A percentile compares a stretch with the other conserved stretches of the same genome.
These are phyloP conservation scores for Coleophoma cylindrospora DNA, from an alignment of 2,329 filamentous ascomycete species.

Conservation along the genomic window DNA sequence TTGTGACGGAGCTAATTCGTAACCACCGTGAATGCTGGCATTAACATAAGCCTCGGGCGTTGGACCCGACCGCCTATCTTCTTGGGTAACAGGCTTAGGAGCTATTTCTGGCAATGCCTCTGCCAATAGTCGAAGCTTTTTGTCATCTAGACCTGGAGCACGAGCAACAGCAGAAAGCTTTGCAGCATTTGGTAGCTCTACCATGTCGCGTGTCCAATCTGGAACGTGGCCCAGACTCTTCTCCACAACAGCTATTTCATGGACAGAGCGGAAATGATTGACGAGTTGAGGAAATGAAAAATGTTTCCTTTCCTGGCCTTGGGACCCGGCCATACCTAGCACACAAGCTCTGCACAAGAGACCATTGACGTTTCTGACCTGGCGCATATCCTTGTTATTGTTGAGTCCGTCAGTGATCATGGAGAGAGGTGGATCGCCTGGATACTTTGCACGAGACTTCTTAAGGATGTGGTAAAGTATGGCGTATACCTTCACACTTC, in stretches of 20 bases:
- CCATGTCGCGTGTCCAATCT: constrained; percentile 58
- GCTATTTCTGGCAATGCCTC: constrained; percentile 43
- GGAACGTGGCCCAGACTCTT: constrained; percentile 22
- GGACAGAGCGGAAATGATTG: constrained; percentile 47
- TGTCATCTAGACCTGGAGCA: constrained; percentile 50
- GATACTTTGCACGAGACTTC: constrained; percentile 52
- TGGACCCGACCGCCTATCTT: background rate
- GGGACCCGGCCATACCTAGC: constrained; percentile 23
- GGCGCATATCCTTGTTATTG: constrained; percentile 51
- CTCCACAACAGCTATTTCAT: constrained; percentile 23
- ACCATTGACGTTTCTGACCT: constrained; percentile 47
- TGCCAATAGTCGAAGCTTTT: constrained; percentile 45
- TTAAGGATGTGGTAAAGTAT: constrained; percentile 59
- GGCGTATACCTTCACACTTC: constrained; percentile 56
- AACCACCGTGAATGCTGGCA: background rate
- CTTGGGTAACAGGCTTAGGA: constrained; percentile 3
- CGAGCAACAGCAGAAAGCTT: constrained; percentile 42
- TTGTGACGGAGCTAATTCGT: constrained; percentile 19
- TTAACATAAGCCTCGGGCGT: background rate
- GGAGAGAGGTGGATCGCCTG: constrained; percentile 47
- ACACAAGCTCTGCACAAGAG: constrained; percentile 52
- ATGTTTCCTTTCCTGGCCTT: constrained; percentile 29
- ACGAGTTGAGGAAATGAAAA: constrained; percentile 56
- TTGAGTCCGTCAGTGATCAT: constrained; percentile 56
- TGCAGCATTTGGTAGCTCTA: constrained; percentile 49